Base-by-base conservation (phyloP, 2,329 filamentous ascomycete genomes). In the Clonostachys solani region DNA sequence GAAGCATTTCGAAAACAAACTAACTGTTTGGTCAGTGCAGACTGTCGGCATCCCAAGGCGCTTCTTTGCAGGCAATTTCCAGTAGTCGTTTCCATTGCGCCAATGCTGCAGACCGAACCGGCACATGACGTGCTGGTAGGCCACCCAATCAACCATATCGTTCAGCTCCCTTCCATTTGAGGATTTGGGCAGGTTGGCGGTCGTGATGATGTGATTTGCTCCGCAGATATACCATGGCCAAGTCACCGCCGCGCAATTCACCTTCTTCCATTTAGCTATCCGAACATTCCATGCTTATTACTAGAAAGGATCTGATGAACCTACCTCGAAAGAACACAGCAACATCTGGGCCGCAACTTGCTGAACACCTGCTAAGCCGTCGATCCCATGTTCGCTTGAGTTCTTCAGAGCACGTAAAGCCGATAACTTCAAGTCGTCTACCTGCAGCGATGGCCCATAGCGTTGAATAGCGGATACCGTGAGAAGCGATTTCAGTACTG, bases 401-500 rank as follows among this genome's bases (percentile, higher is more conserved):
- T 29, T 13, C 19, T 48, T 16, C 35, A 48, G 34, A n/a, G 46
- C 46, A 16, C 17, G 41, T 23, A 48, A 42, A 12, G 46, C 46
- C 17, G 33, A n/a, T 3, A 41, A 35, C 17, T 48, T 33, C n/a
- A 42, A 18, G n/a, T 9, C 17, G 6, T 44, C 16, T 12, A 36
- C 40, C 12, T 40, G 33, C 15, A 23, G 16, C 16, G 15, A 40
- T 9, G 34, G 19, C 10, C 46, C 46, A 9, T 48, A 15, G 5
- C 46, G 46, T 49, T 47, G 46, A 18, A 42, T 19, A 37, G 23
- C 37, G 12, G 33, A 9, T 16, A 43, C 34, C 48, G 17, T 40
- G 13, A 34, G 47, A 15, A 52, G 17, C 49, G 52, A 33, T 43
- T 43, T 12, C 18, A 48, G 35, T 4, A 48, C 46, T 12, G 41